phyloP scores from a whole-genome alignment of 2,329 filamentous ascomycete species.

The Alternaria ventricosa region DNA sequence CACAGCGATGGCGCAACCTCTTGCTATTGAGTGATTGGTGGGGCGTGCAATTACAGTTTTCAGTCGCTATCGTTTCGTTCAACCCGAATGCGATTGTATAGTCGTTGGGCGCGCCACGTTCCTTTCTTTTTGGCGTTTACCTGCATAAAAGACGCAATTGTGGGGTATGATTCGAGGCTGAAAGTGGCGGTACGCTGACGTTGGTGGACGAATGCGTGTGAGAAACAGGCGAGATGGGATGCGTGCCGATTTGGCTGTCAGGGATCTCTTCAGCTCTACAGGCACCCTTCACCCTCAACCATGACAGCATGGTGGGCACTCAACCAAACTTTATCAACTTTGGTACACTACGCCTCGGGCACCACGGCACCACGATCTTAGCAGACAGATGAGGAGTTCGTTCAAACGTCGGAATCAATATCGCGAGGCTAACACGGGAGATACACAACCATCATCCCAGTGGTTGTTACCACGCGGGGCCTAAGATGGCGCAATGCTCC shows the following conservation, averaged over 20 bases:
- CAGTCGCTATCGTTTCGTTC: background rate
- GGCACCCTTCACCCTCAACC: background rate
- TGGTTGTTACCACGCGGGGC: slow-evolving; percentile 3
- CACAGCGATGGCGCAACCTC: background rate
- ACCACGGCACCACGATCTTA: background rate
- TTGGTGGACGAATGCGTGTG: slow-evolving; percentile 2
- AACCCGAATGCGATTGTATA: background rate
- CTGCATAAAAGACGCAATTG: slow-evolving; percentile 3
- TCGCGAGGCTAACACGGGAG: slow-evolving; percentile 14
- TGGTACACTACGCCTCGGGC: background rate
- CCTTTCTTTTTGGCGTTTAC: background rate
- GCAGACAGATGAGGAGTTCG: background rate
- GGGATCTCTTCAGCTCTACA: background rate
- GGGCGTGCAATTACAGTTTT: background rate
- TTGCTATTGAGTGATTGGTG: background rate
- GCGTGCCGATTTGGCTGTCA: slow-evolving; percentile 1
- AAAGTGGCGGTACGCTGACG: slow-evolving; percentile 7
- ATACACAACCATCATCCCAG: slow-evolving; percentile 6
- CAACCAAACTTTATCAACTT: background rate
- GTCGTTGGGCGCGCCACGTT: background rate
- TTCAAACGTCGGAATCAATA: slow-evolving; percentile 18
- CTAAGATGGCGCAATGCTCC: slow-evolving; percentile 21
- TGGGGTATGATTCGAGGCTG: slow-evolving; percentile 7
- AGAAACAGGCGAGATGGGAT: slow-evolving; percentile 2
- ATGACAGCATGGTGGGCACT: background rate